Base-by-base conservation (phyloP, 163 green algal genomes). In the Scenedesmus sp. region DNA sequence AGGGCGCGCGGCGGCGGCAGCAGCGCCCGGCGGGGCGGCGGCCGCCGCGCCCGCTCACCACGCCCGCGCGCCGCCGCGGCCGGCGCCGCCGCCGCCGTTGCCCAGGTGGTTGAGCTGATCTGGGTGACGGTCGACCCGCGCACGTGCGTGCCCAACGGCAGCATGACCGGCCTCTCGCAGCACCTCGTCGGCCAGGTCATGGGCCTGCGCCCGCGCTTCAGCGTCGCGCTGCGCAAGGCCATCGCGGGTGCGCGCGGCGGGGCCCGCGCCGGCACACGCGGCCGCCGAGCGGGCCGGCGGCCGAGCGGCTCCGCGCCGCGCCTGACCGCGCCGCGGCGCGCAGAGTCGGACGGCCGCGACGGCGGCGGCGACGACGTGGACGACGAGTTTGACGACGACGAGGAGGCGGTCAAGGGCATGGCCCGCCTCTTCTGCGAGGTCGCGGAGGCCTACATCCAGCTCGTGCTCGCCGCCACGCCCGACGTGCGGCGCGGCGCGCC, bases 351-450 rank as follows among this genome's bases (percentile, higher is more conserved):
- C 42, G 75, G 63, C 51, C 50, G 39, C 13, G 48, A 67, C 29
- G 67, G 54, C n/a, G 36, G 63, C 26, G 63, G 65, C 28, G 71
- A 83, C 13, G 75, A 82, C 53, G 66, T 83, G n/a, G 67, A 63
- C 45, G 77, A 83, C 48, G 77, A 75, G 28, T 84, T 84, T 22
- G 84, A 90, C 28, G 81, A 90, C 54, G 84, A 91, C 65, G 60
- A 82, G 22, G 87, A 91, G 13, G 74, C 80, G 0, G 66, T 91
- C 33, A 94, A 91, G 83, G 92, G 84, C 75, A 95, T 98, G 85
- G 94, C 93, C 2, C 86, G 94, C 7, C 86, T 98, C 45, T 98
- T 98, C 90, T 91, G 92, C 1, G 94, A 98, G 80, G 89, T 97
- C 0, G 94, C 89, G 2, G 94, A 98, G 87, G 91, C 94, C 4